Conservation (phyloP, 2,329 filamentous ascomycete species). For the Iodosphaeria phyllophila region DNA sequence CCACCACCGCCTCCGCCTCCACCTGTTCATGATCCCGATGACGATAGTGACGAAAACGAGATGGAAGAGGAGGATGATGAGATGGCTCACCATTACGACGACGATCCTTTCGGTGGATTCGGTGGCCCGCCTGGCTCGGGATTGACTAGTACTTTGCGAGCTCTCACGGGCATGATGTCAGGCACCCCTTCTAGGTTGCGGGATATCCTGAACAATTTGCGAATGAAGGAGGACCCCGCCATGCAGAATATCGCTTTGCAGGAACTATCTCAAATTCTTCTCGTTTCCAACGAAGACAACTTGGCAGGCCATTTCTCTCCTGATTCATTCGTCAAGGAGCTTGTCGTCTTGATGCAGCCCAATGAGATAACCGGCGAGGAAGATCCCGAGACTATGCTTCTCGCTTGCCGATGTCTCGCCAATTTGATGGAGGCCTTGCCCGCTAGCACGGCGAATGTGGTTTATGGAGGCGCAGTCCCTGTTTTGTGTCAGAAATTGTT, state of each 20-base stretch:
- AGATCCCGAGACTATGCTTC: slow-evolving; percentile 91
- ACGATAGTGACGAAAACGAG: slow-evolving; percentile 23
- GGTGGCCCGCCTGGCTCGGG: slow-evolving; percentile 46
- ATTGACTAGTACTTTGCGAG: slow-evolving; percentile 65
- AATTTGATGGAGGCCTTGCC: slow-evolving; percentile 96
- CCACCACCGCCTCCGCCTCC: slow-evolving; percentile 24
- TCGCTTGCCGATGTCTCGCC: slow-evolving; percentile 86
- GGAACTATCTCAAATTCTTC: slow-evolving; percentile 78
- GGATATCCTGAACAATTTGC: slow-evolving; percentile 57
- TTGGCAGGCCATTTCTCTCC: slow-evolving; percentile 87
- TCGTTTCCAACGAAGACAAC: slow-evolving; percentile 94
- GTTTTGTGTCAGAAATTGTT: slow-evolving; percentile 87
- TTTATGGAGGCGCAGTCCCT: slow-evolving; percentile 92
- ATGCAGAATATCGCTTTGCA: slow-evolving; percentile 82
- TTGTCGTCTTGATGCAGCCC: slow-evolving; percentile 80
- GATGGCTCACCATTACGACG: slow-evolving; percentile 44
- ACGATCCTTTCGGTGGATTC: slow-evolving; percentile 46
- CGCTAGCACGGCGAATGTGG: slow-evolving; percentile 81
- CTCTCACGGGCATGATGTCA: slow-evolving; percentile 81
- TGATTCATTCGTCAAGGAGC: slow-evolving; percentile 86
- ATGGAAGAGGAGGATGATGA: slow-evolving; percentile 37
- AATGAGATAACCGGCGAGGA: slow-evolving; percentile 68
- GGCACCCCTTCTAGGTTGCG: slow-evolving; percentile 65
- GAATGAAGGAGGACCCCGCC: slow-evolving; percentile 69
- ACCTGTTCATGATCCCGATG: slow-evolving; percentile 19